phyloP scores from a whole-genome alignment of 2,329 filamentous ascomycete species.

The Byssochlamys sp. region DNA sequence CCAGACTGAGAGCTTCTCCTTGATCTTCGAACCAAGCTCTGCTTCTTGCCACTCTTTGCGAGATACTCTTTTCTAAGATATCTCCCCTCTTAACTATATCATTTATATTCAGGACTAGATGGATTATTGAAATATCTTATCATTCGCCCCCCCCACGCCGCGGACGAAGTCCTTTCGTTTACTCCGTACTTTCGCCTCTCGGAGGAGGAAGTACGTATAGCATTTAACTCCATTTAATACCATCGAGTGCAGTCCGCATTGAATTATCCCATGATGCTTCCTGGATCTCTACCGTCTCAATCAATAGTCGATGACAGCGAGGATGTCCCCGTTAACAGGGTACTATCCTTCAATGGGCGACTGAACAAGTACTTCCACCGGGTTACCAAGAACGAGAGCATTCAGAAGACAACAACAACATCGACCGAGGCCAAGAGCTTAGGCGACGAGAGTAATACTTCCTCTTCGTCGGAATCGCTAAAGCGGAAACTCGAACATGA shows the following conservation, averaged over 20 bases:
- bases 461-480: slow-evolving; percentile 1
- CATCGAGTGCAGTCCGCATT: not conserved
- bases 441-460: not conserved
- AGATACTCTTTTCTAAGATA: not conserved
- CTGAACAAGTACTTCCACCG: slow-evolving; percentile 26
- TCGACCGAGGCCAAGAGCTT: not conserved
- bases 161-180: no score
- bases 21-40: not conserved
- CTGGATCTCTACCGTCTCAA: not conserved
- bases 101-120: not conserved
- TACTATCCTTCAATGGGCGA: slow-evolving; percentile 27
- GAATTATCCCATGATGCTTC: not conserved
- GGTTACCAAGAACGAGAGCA: slow-evolving; percentile 2
- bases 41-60: not conserved
- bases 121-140: not conserved
- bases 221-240: not conserved
- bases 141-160: not conserved
- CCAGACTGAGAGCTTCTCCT: not conserved
- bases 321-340: slow-evolving; percentile 24
- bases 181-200: no score
- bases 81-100: not conserved
- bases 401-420: not conserved
- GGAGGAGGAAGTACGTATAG: no score
- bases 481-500: slow-evolving; percentile 8
- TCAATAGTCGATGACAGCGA: slow-evolving; percentile 1